Base-by-base conservation (phyloP, 257 asterid genomes). In the Plantago elongata region DNA sequence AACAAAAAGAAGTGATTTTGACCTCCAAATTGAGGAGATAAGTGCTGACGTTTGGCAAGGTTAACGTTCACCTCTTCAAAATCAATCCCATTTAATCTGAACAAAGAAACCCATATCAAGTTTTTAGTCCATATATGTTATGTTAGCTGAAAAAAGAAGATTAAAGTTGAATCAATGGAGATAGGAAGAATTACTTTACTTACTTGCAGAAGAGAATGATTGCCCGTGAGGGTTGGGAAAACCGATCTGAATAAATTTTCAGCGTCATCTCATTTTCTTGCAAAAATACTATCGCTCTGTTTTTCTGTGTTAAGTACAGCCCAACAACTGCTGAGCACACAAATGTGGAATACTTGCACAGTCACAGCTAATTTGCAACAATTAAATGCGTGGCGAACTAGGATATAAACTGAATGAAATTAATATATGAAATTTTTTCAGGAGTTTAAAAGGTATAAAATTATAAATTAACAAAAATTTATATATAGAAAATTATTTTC, bases 211-310 rank as follows among this genome's bases (percentile, higher is more conserved):
- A 89, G 61, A 92, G 72, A 47, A 92, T 74, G 64, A 88, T 44
- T 34, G 98, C 95, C n/a, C 95, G 93, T 15, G 95, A 81, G 13
- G 99, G 99, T 62, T 89, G 96, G 13, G 97, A 86, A 80, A 86
- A 69, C 8, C 99, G 94, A 81, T 89, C 99, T 0, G 75, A 96
- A 42, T 74, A 92, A 47, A 92, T 52, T 69, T 83, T 82, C 40
- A 88, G 83, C 72, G 77, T 49, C 97, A 92, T 87, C 75, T 49
- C 97, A 92, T 87, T 22, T 65, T 71, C 38, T 16, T 48, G 14
- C 51, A 12, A 22, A 22, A 22, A 22, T 2, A 22, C 1, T 22
- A 22, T 22, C 27, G 27, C 27, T 22, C 27, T 22, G 27, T 22
- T 22, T 22, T 22, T 22, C 2, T 2, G 27, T 22, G 2, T 22